Evolutionary conservation across 306 rosid genomes (phyloP), one percentile per base, ranked within the genome.

Genomic region (Delonix regia): DNA sequence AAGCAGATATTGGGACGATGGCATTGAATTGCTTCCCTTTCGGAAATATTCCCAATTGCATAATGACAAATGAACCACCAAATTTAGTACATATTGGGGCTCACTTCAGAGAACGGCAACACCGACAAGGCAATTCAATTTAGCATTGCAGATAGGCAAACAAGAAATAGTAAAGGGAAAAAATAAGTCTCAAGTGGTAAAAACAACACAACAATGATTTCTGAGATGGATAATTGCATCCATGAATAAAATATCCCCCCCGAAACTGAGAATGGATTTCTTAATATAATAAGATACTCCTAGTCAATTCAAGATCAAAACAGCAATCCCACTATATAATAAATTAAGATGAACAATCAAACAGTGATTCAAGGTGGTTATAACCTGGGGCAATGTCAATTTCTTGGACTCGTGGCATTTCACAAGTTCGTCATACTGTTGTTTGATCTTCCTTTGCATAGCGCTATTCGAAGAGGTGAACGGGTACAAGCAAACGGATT

Each of bases 401-500:
- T 83, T 85, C 87, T 85, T 89, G 15, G 91, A 77, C 28, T 83
- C 90, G 30, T 89, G 87, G 74, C 87, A 88, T 70, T 88, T 86
- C 80, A 93, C 87, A 4, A 93, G 91, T 59, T 93, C 94, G 73
- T 90, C 97, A 34, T 93, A 90, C 80, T 90, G 97, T 24, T 78
- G 90, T 84, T 93, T 93, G 83, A 93, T 93, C 87, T 83, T 90
- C 74, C 97, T 90, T 89, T 93, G 98, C 73, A 89, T 89, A 59
- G 85, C 83, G 79, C 97, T 90, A 61, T 89, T 86, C 0, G 98
- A 86, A 41, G 93, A 86, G 4, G 98, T 93, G 66, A 89, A 89
- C 74, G 98, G 97, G 80, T 88, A 93, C 7, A 87, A 72, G 48
- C 90, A 75, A 3, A 82, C 84, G 65, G 93, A 81, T 28, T 89